Evolutionary conservation across 2,329 filamentous ascomycete genomes (phyloP).

Genomic region (Cladosporium sp.): DNA sequence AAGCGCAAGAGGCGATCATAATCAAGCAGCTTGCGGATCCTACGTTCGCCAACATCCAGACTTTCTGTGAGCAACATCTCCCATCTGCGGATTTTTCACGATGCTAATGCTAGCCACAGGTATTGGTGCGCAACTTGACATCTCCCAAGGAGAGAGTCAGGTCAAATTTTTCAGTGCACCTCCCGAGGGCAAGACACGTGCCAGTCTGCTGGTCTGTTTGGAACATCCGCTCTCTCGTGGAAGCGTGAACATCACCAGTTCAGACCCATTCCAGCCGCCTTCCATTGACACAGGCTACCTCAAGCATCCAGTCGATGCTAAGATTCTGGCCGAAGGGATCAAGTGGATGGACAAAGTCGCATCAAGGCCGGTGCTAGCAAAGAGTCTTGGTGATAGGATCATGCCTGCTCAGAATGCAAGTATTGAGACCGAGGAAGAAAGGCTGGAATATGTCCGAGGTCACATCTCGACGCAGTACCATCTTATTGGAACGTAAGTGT

Average conservation of each 20-base stretch:
- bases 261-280: constrained; percentile 19
- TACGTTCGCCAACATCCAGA: constrained; percentile 36
- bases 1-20: constrained; percentile 32
- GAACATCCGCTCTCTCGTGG: constrained; percentile 31
- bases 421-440: constrained; percentile 17
- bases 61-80: constrained; percentile 24
- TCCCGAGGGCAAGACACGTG: constrained; percentile 29
- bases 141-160: constrained; percentile 26
- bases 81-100: background rate
- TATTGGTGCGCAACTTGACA: constrained; percentile 30
- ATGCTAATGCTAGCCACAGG: constrained; percentile 2
- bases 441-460: constrained; percentile 18
- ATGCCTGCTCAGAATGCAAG: constrained; percentile 28
- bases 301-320: constrained; percentile 47
- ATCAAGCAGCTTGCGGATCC: constrained; percentile 30
- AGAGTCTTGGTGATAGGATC: constrained; percentile 36
- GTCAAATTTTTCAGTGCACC: constrained; percentile 31
- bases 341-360: constrained; percentile 43
- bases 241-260: constrained; percentile 21
- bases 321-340: constrained; percentile 24
- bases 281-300: constrained; percentile 25
- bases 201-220: constrained; percentile 29
- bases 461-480: constrained; percentile 33
- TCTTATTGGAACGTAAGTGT: constrained; percentile 32
- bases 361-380: constrained; percentile 38